Percentiles rank a stretch among this genome's conserved stretches.
phyloP scores from a whole-genome alignment of 2,329 filamentous ascomycete species.

The Beauveria australis region DNA sequence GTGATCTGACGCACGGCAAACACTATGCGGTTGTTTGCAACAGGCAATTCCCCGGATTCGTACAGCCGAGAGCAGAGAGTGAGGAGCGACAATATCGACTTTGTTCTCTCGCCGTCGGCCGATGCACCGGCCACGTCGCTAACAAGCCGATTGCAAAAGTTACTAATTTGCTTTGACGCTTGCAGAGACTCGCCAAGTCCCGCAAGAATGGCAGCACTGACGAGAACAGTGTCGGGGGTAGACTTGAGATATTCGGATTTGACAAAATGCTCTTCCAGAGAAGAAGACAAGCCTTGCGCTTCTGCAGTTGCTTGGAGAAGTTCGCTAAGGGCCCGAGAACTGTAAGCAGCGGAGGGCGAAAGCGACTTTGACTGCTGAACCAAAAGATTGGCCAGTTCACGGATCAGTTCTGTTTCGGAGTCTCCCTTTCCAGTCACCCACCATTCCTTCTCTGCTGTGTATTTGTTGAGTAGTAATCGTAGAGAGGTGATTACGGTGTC shows the following conservation, averaged over 20 bases:
- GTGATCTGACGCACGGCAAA: constrained; percentile 76
- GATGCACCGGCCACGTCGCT: constrained; percentile 50
- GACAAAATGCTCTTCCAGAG: constrained; percentile 39
- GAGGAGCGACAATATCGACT: constrained; percentile 44
- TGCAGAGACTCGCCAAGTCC: constrained; percentile 44
- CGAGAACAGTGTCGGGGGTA: constrained; percentile 36
- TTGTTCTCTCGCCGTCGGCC: constrained; percentile 33
- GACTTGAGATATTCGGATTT: constrained; percentile 39
- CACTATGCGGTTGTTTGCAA: constrained; percentile 61
- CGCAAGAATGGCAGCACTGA: constrained; percentile 40
- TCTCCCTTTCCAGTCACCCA: constrained; percentile 31
- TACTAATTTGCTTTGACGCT: constrained; percentile 40
- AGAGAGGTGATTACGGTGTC: constrained; percentile 36
- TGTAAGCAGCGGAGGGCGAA: constrained; percentile 41
- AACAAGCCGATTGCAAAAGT: constrained; percentile 50
- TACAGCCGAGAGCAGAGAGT: constrained; percentile 46
- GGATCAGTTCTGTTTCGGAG: constrained; percentile 29
- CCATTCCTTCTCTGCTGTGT: constrained; percentile 24
- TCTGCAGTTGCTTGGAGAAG: constrained; percentile 41
- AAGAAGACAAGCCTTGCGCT: constrained; percentile 35
- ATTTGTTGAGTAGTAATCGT: constrained; percentile 27
- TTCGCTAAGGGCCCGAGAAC: constrained; percentile 41
- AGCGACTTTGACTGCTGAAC: constrained; percentile 33
- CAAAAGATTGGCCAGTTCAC: constrained; percentile 36
- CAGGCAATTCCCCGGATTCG: constrained; percentile 42